Base-by-base conservation (phyloP, 805 yeast genomes). In the Komagataella mondaviorum region DNA sequence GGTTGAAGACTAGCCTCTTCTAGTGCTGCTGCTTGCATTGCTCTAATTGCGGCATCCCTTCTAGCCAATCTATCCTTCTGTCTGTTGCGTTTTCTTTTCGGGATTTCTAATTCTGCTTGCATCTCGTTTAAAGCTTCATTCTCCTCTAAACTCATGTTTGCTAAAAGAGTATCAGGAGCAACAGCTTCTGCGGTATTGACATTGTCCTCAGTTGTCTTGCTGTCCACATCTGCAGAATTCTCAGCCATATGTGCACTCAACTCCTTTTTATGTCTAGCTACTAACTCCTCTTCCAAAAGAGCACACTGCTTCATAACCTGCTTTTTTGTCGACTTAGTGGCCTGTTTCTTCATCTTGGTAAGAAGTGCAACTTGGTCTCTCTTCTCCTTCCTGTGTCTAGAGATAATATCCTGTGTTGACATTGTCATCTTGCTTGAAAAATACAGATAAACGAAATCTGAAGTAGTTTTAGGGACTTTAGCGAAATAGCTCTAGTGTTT, bases 1-100 rank as follows among this genome's bases (percentile, higher is more conserved):
- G 89, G 85, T 55, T 76, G 75, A 14, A 64, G 61, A 1, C 68
- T 72, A 0, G 96, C 90, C 61, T 91, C 97, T 20, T 65, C 65
- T 12, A 71, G 70, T 0, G 97, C 96, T 56, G 86, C 83, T 24
- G 74, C 77, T 57, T 78, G 75, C 49, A 85, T 70, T 49, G 71
- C 71, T 23, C 78, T 81, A 17, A 81, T 72, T 52, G 83, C 84
- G 1, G 84, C 88, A 48, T 87, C 81, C 53, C 96, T 73, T 61
- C 75, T 79, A 0, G 91, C 95, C 22, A 88, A 62, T 58, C 86
- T 74, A 60, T 89, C 97, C 66, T 85, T 87, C 55, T 88, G 93
- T 51, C 97, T 75, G 63, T 91, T 91, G 48, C 91, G 73, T 59
- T 78, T 79, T 56, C 66, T 71, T 58, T 62, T 67, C 7, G 66